phyloP scores from a whole-genome alignment of 306 rosid genomes.

The Luffa acutangula region DNA sequence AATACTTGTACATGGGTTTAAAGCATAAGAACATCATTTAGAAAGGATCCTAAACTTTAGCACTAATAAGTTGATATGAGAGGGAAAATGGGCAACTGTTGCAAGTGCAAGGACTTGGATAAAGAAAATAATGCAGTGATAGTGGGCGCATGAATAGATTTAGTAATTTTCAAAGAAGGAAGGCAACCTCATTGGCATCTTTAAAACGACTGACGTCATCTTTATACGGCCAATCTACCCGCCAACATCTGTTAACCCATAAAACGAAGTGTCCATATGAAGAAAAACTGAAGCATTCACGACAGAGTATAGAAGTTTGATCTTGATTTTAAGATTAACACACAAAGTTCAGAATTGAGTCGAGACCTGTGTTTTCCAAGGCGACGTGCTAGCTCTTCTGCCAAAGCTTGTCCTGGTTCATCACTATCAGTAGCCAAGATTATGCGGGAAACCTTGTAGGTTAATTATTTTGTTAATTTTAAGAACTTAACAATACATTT shows the following conservation, averaged over 20 bases:
- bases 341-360: not conserved
- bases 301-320: not conserved
- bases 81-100: not conserved
- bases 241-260: constrained; percentile 30
- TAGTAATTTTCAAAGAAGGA: not conserved
- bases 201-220: constrained; percentile 24
- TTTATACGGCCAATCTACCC: constrained; percentile 41
- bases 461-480: not conserved
- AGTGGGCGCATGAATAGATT: not conserved
- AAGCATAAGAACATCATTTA: too few relatives aligned
- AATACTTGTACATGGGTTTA: too few relatives aligned
- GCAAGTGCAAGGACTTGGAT: not conserved
- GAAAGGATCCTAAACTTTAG: not conserved
- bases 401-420: constrained; percentile 35
- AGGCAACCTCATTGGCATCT: constrained; percentile 45
- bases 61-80: not conserved
- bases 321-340: not conserved
- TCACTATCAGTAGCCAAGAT: constrained; percentile 42
- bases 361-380: constrained; percentile 35
- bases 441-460: constrained; percentile 31
- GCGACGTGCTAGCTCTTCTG: constrained; percentile 39
- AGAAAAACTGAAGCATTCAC: not conserved
- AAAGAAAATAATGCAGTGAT: too few relatives aligned
- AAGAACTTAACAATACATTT: not conserved
- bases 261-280: not conserved